Percentiles rank a stretch among this genome's conserved stretches.
Evolutionary conservation across 306 rosid species (phyloP).

Genomic region (Hippophae tibetana): DNA sequence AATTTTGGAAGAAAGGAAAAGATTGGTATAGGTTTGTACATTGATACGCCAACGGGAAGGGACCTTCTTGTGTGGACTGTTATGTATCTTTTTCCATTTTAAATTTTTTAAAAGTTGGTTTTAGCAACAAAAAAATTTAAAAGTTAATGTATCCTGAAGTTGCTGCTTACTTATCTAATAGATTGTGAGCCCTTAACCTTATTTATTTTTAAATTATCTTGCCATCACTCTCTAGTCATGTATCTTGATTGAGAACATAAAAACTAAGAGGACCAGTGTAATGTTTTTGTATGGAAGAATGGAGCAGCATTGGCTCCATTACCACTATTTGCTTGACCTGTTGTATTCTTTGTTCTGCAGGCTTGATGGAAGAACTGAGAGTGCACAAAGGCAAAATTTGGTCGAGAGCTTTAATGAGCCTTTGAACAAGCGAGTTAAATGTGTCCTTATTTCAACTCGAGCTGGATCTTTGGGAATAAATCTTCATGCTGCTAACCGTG

Average conservation of each 20-base stretch:
- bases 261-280: not conserved
- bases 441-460: slow-evolving; percentile 82
- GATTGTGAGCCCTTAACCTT: no score
- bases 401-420: slow-evolving; percentile 92
- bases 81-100: not conserved
- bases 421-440: slow-evolving; percentile 72
- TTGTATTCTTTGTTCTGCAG: slow-evolving; percentile 33
- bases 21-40: slow-evolving; percentile 92
- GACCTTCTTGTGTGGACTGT: no score
- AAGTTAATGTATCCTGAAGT: no score
- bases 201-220: no score
- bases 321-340: not conserved
- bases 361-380: slow-evolving; percentile 94
- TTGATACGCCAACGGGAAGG: slow-evolving; percentile 8
- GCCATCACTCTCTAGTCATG: no score
- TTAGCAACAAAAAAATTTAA: no score
- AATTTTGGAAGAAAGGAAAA: slow-evolving; percentile 84
- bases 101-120: no score
- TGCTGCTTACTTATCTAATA: no score
- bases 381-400: slow-evolving; percentile 88
- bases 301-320: not conserved
- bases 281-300: not conserved
- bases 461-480: slow-evolving; percentile 97
- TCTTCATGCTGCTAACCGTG: slow-evolving; percentile 96
- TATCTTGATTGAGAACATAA: no score